Conservation (phyloP, 106 monocot genomes). For the Dendrobium chrysotoxum region DNA sequence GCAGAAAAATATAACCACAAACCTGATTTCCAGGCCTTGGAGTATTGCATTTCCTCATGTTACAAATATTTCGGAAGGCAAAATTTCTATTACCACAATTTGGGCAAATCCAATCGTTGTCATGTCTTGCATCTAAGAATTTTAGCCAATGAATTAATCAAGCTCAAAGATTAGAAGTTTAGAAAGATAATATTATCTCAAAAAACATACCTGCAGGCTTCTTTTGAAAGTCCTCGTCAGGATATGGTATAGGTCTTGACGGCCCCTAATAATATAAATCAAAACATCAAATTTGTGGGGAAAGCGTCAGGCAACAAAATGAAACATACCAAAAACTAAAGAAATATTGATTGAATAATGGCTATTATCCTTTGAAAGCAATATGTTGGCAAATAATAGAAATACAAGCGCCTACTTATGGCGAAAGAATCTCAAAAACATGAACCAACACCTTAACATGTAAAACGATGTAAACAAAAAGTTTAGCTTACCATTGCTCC, state of each 20-base stretch:
- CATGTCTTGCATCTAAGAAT: conserved; percentile 40
- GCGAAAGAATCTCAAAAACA: background rate
- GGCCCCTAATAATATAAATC: conserved; percentile 27
- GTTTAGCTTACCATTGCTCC: conserved; percentile 49
- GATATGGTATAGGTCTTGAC: conserved; percentile 50
- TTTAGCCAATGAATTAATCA: background rate
- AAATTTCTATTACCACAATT: conserved; percentile 84
- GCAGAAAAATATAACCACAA: background rate
- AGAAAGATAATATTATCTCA: background rate
- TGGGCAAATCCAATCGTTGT: conserved; percentile 88
- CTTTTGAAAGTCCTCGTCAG: conserved; percentile 63
- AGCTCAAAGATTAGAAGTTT: background rate
- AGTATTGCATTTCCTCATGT: conserved; percentile 95
- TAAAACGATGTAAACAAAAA: background rate
- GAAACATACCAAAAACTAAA: background rate
- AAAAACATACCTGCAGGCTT: conserved; percentile 54
- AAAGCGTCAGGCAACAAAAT: background rate
- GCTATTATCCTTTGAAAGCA: background rate
- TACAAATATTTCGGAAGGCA: conserved; percentile 76
- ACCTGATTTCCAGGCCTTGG: conserved; percentile 84
- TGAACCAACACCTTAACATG: background rate
- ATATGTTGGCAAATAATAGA: background rate
- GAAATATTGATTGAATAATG: background rate
- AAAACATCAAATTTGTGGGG: background rate
- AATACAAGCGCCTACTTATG: background rate